phyloP scores from a whole-genome alignment of 2,329 filamentous ascomycete genomes.

The Cladosporium sp. region DNA sequence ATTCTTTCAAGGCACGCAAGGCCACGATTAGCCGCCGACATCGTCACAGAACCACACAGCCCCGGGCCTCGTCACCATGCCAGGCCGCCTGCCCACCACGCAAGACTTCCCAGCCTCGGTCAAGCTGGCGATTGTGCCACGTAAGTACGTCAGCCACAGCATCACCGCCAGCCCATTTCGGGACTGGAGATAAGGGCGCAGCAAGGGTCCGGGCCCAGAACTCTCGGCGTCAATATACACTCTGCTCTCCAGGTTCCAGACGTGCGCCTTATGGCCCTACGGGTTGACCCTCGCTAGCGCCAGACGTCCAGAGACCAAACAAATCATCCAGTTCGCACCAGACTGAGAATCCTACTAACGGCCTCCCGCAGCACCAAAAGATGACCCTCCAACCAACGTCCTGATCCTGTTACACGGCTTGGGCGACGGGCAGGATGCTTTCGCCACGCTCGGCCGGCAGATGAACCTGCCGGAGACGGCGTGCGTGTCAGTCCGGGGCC shows the following conservation, averaged over 20 bases:
- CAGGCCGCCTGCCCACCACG: slow-evolving; percentile 37
- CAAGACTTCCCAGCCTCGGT: slow-evolving; percentile 38
- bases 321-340: neutral
- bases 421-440: slow-evolving; percentile 66
- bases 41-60: neutral
- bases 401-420: slow-evolving; percentile 79
- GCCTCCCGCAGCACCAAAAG: slow-evolving; percentile 32
- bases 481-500: slow-evolving; percentile 67
- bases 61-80: slow-evolving; percentile 25
- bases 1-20: no score
- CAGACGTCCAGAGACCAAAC: neutral
- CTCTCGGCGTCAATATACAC: neutral
- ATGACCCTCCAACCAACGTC: slow-evolving; percentile 62
- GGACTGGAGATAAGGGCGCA: neutral
- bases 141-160: slow-evolving; percentile 32
- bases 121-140: slow-evolving; percentile 38
- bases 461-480: slow-evolving; percentile 71
- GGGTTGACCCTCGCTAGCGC: neutral
- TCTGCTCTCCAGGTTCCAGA: neutral
- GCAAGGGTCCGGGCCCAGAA: neutral
- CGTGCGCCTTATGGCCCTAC: neutral
- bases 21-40: neutral
- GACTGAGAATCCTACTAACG: neutral
- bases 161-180: neutral
- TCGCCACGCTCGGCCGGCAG: slow-evolving; percentile 61